Base-by-base conservation (phyloP, 2,329 filamentous ascomycete species). In the Fusarium vanettenii region DNA sequence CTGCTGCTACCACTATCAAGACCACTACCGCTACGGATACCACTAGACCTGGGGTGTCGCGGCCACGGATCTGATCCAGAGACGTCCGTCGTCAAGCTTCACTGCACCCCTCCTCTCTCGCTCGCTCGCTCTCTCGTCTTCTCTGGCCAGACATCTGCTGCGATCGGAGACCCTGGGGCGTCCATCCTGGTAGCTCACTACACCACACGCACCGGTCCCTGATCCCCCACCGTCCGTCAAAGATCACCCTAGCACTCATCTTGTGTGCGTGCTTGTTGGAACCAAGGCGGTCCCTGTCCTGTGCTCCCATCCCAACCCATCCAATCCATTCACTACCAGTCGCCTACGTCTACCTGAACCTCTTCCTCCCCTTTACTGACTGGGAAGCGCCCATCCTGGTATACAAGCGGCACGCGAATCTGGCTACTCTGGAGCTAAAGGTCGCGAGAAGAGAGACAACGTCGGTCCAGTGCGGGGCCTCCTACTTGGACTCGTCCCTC, bases 401-500 rank as follows among this genome's bases (percentile, higher is more conserved):
- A 69, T 64, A 71, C 65, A 66, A 66, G 67, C 70, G 68, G 69
- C 75, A 74, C 69, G 66, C 69, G 56, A 71, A 74, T 68, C 73
- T 74, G 59, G 71, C 67, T 75, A 60, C 67, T 62, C 70, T 71
- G 73, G 63, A 75, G 70, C 73, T 68, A 71, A 75, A 71, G 55
- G 60, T 62, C 66, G 72, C 70, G 75, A 77, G 77, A 79, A 72
- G 77, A 79, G 77, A 79, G 77, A 79, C 73, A 79, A 79, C 77
- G 56, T 70, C 71, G 41, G 64, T 70, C 61, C 64, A 72, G 67
- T 78, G 78, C 75, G 78, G 78, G 78, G 78, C 67, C 69, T 67
- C 60, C 63, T 69, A 45, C 50, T 67, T 72, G 67, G 64, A 66
- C 69, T 64, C 68, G 62, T 76, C 66, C 69, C 69, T 75, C 69